phyloP scores from a whole-genome alignment of 768 basidiomycete genomes.

The Arthromyces matolae region DNA sequence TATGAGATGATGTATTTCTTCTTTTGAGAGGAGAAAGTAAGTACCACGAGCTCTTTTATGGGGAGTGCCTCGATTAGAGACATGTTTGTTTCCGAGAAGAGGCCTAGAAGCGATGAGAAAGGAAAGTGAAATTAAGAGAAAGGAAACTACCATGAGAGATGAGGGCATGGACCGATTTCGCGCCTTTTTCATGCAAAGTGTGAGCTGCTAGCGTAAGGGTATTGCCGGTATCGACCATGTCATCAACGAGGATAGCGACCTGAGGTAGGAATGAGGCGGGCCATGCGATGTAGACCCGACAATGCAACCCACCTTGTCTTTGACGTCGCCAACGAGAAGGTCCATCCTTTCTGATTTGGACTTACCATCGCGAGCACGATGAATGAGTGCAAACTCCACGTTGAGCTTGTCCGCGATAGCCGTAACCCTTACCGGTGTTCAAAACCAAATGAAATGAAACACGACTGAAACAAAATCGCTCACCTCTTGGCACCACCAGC shows the following conservation, averaged over 20 bases:
- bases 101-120: constrained; percentile 41
- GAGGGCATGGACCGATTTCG: constrained; percentile 79
- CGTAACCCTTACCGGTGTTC: no score
- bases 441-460: no score
- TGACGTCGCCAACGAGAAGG: constrained; percentile 91
- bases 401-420: no score
- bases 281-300: neutral
- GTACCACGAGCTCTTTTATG: constrained; percentile 81
- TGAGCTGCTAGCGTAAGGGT: constrained; percentile 84
- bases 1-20: constrained; percentile 6
- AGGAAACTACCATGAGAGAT: constrained; percentile 78
- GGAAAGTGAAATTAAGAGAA: constrained; percentile 13
- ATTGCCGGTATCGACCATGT: constrained; percentile 95
- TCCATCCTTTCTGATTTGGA: constrained; percentile 78
- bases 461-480: no score
- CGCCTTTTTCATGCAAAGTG: constrained; percentile 88
- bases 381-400: constrained; percentile 97
- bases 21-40: constrained; percentile 22
- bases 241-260: constrained; percentile 94
- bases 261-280: constrained; percentile 32
- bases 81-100: constrained; percentile 77
- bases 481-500: no score
- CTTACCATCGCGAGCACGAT: constrained; percentile 80
- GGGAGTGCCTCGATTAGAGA: constrained; percentile 64
- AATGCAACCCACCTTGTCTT: constrained; percentile 61